phyloP scores from a whole-genome alignment of 2,329 filamentous ascomycete genomes.

The Dothidotthia symphoricarpi region DNA sequence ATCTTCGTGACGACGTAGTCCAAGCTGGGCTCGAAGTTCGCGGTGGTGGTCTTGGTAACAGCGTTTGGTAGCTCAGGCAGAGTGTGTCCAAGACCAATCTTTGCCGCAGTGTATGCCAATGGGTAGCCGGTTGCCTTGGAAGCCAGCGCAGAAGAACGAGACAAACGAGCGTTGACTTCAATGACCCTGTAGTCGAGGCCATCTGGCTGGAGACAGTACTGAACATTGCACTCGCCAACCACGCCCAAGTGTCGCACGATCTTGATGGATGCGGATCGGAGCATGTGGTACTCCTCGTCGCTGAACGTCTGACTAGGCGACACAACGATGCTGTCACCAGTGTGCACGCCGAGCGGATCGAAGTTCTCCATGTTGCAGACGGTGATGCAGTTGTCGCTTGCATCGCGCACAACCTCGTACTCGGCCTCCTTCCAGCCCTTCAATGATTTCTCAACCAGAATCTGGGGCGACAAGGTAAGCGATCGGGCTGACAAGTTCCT shows the following conservation, averaged over 20 bases:
- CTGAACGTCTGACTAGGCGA: conserved; percentile 95
- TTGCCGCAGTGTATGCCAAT: conserved; percentile 93
- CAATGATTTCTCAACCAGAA: conserved; percentile 95
- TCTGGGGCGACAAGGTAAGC: conserved; percentile 89
- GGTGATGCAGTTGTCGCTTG: conserved; percentile 97
- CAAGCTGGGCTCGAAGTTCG: conserved; percentile 95
- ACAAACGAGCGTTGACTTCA: conserved; percentile 97
- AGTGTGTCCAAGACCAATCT: conserved; percentile 94
- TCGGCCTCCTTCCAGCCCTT: conserved; percentile 99
- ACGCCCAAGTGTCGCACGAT: conserved; percentile 96
- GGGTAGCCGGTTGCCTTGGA: conserved; percentile 98
- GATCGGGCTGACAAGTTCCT: conserved; percentile 90
- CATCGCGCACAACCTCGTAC: conserved; percentile 96
- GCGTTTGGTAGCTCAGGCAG: conserved; percentile 95
- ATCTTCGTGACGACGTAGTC: conserved; percentile 99
- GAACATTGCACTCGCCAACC: conserved; percentile 97
- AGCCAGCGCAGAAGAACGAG: conserved; percentile 91
- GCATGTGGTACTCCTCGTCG: conserved; percentile 99
- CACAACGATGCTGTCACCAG: conserved; percentile 97
- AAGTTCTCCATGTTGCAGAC: conserved; percentile 99
- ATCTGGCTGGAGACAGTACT: conserved; percentile 95
- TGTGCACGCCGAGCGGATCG: conserved; percentile 94
- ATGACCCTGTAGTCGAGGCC: conserved; percentile 98
- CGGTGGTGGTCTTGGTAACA: conserved; percentile 96
- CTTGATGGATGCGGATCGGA: conserved; percentile 95